These are phyloP conservation scores for Neoboletus subvelutipes DNA, from an alignment of 768 basidiomycete species.

Conservation along the genomic window DNA sequence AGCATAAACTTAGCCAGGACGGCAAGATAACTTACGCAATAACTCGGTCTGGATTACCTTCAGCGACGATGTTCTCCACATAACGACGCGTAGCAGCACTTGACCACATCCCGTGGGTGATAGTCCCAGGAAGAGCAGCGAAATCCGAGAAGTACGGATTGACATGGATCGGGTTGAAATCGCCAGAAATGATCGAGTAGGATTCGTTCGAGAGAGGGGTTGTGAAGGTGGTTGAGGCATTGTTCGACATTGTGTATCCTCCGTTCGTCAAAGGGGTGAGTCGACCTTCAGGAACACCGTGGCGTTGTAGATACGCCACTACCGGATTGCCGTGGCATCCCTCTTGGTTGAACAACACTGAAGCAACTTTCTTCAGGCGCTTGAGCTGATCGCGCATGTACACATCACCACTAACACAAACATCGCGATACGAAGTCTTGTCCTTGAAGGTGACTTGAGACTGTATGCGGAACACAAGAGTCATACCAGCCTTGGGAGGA, in stretches of 20 bases:
- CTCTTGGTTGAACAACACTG: constrained; percentile 82
- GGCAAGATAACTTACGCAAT: constrained; percentile 58
- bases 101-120: constrained; percentile 97
- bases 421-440: constrained; percentile 77
- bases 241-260: constrained; percentile 78
- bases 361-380: constrained; percentile 83
- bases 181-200: constrained; percentile 93
- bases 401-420: constrained; percentile 80
- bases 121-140: constrained; percentile 90
- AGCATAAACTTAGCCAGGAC: not conserved
- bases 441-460: constrained; percentile 91
- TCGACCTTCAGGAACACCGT: constrained; percentile 78
- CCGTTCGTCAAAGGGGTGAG: constrained; percentile 77
- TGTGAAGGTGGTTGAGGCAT: constrained; percentile 65
- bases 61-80: constrained; percentile 91
- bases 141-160: constrained; percentile 98
- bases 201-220: constrained; percentile 92
- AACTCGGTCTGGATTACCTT: constrained; percentile 90
- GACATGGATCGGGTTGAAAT: constrained; percentile 98
- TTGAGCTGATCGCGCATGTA: constrained; percentile 89
- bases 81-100: constrained; percentile 92
- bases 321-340: constrained; percentile 93
- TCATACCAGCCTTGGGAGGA: constrained; percentile 76
- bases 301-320: constrained; percentile 87
- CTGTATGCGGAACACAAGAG: constrained; percentile 85